Evolutionary conservation across 495 filamentous ascomycete genomes (phyloP).

Genomic region (Achaetomiella virescens): DNA sequence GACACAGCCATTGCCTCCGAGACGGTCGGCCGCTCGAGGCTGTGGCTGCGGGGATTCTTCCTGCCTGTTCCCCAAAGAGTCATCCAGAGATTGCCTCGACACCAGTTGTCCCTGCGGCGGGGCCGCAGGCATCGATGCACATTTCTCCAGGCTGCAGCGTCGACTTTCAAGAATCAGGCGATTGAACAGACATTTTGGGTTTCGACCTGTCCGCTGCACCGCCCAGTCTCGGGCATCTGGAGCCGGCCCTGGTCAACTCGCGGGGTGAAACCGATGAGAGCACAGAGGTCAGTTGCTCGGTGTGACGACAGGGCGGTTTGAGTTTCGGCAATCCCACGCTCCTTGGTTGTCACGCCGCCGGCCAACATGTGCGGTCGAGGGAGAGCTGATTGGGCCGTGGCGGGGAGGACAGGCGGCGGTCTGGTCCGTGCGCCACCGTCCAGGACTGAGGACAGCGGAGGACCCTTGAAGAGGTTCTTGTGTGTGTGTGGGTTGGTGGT

Average conservation of each 20-base stretch:
- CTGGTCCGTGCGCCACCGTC: conserved; percentile 8
- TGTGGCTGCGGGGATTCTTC: background rate
- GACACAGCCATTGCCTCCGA: conserved; percentile 15
- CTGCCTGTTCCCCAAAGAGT: background rate
- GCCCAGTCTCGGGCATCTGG: background rate
- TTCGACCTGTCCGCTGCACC: background rate
- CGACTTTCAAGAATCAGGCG: background rate
- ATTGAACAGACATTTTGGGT: background rate
- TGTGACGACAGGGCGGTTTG: conserved; percentile 13
- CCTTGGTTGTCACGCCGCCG: conserved; percentile 4
- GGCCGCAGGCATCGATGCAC: background rate
- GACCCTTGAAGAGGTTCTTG: conserved; percentile 10
- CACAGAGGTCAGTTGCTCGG: background rate
- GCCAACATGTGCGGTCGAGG: background rate
- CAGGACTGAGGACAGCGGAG: conserved; percentile 3
- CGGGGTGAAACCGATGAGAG: background rate
- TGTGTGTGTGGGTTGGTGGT: background rate
- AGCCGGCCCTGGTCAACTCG: background rate
- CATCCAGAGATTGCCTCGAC: background rate
- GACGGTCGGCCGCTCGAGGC: conserved; percentile 13
- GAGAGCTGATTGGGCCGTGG: background rate
- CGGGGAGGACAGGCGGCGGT: conserved; percentile 2
- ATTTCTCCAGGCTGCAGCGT: background rate
- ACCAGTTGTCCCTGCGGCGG: background rate
- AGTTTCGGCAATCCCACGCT: background rate